Conservation (phyloP, 495 filamentous ascomycete genomes). For the Hypoxylon trugodes region DNA sequence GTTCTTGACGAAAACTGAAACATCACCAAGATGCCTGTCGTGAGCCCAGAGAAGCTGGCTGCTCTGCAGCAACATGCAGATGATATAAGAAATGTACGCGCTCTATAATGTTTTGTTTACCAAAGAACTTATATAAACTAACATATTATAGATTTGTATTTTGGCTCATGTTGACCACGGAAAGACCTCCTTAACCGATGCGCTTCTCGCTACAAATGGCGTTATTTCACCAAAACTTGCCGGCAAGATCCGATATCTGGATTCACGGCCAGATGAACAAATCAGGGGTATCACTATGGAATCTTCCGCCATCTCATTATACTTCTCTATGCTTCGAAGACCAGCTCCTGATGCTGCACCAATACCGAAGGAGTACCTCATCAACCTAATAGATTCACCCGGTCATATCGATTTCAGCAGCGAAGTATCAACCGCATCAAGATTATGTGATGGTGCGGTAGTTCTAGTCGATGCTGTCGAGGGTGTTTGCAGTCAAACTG, state of each 20-base stretch:
- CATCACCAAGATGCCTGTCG: constrained; percentile 77
- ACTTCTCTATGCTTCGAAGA: constrained; percentile 86
- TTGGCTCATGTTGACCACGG: constrained; percentile 98
- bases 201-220: constrained; percentile 97
- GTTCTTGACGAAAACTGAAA: not conserved
- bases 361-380: constrained; percentile 84
- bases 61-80: constrained; percentile 83
- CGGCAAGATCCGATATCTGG: constrained; percentile 97
- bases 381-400: constrained; percentile 98
- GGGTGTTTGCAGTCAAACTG: constrained; percentile 97
- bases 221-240: constrained; percentile 98
- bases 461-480: constrained; percentile 98
- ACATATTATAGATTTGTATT: constrained; percentile 83
- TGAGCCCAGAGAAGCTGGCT: constrained; percentile 85
- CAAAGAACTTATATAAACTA: constrained; percentile 44
- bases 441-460: constrained; percentile 92
- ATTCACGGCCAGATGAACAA: constrained; percentile 97
- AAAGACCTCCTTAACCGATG: constrained; percentile 97
- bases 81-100: constrained; percentile 85
- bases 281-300: constrained; percentile 99
- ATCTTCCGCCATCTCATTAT: constrained; percentile 95
- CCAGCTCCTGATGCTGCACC: constrained; percentile 72
- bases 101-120: constrained; percentile 49
- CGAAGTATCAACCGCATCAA: constrained; percentile 94
- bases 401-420: constrained; percentile 99